Base-by-base conservation (phyloP, 2,329 filamentous ascomycete genomes). In the Gremmenia infestans region DNA sequence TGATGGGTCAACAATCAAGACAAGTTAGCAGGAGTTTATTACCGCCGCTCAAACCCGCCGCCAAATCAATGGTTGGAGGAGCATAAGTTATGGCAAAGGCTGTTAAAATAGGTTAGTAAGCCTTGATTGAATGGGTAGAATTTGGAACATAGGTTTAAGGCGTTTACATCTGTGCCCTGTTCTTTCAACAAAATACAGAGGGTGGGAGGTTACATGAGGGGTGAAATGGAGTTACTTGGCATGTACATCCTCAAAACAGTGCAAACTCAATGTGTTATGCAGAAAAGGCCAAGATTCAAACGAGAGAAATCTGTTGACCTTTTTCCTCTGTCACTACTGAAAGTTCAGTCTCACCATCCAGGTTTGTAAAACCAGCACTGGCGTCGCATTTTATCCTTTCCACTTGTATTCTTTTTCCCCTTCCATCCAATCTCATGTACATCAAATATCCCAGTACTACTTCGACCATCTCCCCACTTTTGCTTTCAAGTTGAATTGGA, bases 1-100 rank as follows among this genome's bases (percentile, higher is more conserved):
- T 96, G 59, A 79, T 96, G 78, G 86, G 88, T 48, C 93, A 97
- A 77, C 86, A 90, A 71, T 83, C 79, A 4, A 74, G 81, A 59
- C 73, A 78, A 54, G 72, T 75, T 51, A 74, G 77, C 0, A 71
- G 73, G 63, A 75, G 72, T 60, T 65, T 78, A 46, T 65, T 80
- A 49, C 77, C 76, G 6, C 69, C 73, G 3, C 61, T 77, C 43
- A 70, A 69, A 55, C 60, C 63, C 9, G 61, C 59, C 11, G 55
- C 50, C 8, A 55, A 58, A 14, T 54, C 58, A 48, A 50, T 56
- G 43, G 62, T 65, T 39, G 59, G 47, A n/a, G 61, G 58, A 32
- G 60, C 54, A 19, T 59, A 57, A 28, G 53, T 53, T 8, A 48
- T 52, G 37, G 53, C 55, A 22, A 62, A 62, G 37, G 48, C 42